Evolutionary conservation across 306 rosid species (phyloP).

Genomic region (Mimosa bimucronata): DNA sequence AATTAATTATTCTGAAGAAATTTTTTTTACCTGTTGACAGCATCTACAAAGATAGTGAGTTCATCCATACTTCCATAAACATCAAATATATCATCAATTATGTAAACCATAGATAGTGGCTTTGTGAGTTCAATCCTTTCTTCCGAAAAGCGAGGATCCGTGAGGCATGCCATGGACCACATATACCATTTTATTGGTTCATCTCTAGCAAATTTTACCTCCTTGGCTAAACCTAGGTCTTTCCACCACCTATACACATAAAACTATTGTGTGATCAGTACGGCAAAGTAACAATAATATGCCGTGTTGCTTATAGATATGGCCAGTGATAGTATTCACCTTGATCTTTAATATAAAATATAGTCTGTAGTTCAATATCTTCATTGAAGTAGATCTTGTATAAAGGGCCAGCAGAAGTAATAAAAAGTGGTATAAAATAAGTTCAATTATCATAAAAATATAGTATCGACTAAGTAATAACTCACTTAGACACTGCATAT

Average conservation of each 20-base stretch:
- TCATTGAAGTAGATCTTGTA: too few relatives aligned
- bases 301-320: not conserved
- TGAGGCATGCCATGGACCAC: constrained; percentile 45
- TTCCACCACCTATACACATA: not conserved
- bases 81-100: constrained; percentile 13
- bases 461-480: not conserved
- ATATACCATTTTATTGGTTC: constrained; percentile 57
- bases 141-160: constrained; percentile 42
- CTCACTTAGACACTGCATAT: constrained; percentile 27
- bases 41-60: not conserved
- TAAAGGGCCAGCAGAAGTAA: too few relatives aligned
- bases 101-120: not conserved
- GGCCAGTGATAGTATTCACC: not conserved
- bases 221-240: constrained; percentile 39
- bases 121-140: constrained; percentile 54
- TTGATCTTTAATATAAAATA: too few relatives aligned
- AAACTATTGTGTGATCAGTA: not conserved
- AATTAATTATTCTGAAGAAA: not conserved
- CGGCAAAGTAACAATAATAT: not conserved
- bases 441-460: too few relatives aligned
- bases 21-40: not conserved
- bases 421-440: too few relatives aligned
- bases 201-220: constrained; percentile 42
- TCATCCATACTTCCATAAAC: not conserved
- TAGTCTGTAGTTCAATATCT: too few relatives aligned